Percentiles rank a stretch among this genome's conserved stretches.
These are phyloP conservation scores for Hypholoma fasciculare DNA, from an alignment of 768 basidiomycete genomes.

Conservation along the genomic window DNA sequence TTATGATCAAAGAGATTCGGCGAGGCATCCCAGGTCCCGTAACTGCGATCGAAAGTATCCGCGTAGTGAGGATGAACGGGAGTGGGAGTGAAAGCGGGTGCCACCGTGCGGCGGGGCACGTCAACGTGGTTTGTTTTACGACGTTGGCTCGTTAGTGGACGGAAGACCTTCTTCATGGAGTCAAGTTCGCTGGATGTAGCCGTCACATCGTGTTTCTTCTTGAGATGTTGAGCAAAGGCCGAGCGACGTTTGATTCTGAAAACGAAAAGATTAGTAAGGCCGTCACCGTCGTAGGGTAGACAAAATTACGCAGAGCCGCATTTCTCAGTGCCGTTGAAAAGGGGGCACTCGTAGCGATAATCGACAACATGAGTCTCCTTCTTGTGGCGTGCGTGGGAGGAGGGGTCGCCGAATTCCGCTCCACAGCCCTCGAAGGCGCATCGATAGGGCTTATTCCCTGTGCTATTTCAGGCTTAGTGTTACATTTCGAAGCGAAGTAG, in stretches of 20 bases:
- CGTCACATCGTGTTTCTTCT: constrained; percentile 43
- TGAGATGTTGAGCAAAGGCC: constrained; percentile 54
- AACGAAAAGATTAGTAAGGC: not conserved
- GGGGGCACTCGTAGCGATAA: constrained; percentile 46
- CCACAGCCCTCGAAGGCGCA: constrained; percentile 50
- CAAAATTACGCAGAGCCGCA: constrained; percentile 48
- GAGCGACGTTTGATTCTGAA: constrained; percentile 65
- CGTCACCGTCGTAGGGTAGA: not conserved
- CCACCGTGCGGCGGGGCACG: not conserved
- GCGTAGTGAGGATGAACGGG: not conserved
- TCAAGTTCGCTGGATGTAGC: constrained; percentile 30
- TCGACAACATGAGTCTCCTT: constrained; percentile 54
- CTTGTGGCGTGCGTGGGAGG: constrained; percentile 64
- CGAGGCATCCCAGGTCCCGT: no score
- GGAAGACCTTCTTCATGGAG: constrained; percentile 17
- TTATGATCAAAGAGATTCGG: no score
- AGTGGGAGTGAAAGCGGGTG: constrained; percentile 4
- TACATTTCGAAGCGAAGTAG: not conserved
- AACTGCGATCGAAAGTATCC: not conserved
- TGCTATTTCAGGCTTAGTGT: constrained; percentile 32
- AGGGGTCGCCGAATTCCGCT: constrained; percentile 65
- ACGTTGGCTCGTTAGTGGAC: not conserved
- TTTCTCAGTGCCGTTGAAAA: constrained; percentile 11
- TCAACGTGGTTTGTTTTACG: not conserved
- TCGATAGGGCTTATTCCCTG: constrained; percentile 47